Evolutionary conservation across 495 filamentous ascomycete genomes (phyloP), one percentile per base, ranked within the genome.

Genomic region (Trypethelium eluteriae): DNA sequence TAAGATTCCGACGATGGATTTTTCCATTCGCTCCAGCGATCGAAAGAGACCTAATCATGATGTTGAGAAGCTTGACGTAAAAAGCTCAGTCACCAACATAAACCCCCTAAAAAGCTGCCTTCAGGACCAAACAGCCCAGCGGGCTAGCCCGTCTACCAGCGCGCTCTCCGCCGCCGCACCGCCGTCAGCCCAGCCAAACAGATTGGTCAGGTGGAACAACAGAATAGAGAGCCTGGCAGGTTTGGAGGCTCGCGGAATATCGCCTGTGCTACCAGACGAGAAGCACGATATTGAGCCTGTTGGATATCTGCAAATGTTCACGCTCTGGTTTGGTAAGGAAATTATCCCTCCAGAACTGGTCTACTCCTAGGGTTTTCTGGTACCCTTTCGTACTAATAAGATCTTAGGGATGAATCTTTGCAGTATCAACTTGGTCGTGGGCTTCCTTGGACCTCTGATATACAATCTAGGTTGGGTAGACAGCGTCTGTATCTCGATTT

Each of bases 171-270:
- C 49, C 10, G 10, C 53, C 6, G 36, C 14, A 34, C 32, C 53
- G 25, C 14, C 53, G 3, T 10, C 18, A 50, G 63, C n/a, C 41
- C 16, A 49, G 3, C 35, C 25, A 50, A 47, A 34, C 32, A 16
- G 39, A 35, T n/a, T 53, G 38, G 12, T 34, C n/a, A 50, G 56
- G 64, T 67, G 56, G 66, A 67, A 67, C 47, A 34, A 2, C 12
- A 46, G 41, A 18, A 67, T 67, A 25, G 66, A 67, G 61, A 36
- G 50, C 35, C 66, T 67, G 12, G 66, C 66, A 46, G 66, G 66
- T 36, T 50, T 65, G 14, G 63, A 65, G 46, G 63, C 63, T 16
- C n/a, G 63, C n/a, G 63, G 63, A 25, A 65, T 65, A 46, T 65
- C 63, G 10, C 63, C 41, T 6, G 63, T 65, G 63, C 32, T 53